Percentiles rank a stretch among this genome's conserved stretches.
Conservation (phyloP, 192 early-diverging fungal species). For the Umbelopsis ramanniana region DNA sequence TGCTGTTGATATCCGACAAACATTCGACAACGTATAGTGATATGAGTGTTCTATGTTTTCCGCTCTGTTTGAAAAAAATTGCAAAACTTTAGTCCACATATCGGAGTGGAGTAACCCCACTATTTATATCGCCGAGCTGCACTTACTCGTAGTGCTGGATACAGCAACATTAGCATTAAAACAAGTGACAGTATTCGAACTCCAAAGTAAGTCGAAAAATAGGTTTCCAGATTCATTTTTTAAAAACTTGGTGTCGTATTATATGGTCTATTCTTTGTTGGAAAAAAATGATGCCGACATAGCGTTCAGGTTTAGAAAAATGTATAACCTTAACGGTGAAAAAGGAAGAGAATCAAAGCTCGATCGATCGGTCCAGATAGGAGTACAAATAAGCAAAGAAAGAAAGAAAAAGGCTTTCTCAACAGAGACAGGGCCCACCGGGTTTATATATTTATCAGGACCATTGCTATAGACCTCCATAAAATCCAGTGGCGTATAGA, state of each 20-base stretch:
- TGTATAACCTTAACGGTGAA: too few species aligned
- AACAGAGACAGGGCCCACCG: too few species aligned
- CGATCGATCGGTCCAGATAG: too few species aligned
- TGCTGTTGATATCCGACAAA: not conserved
- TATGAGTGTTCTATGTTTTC: slow-evolving; percentile 6
- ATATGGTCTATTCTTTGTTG: not conserved
- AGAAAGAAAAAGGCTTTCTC: too few species aligned
- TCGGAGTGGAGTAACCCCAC: not conserved
- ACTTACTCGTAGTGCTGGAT: slow-evolving; percentile 13
- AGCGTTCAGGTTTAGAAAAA: too few species aligned
- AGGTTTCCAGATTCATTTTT: not conserved
- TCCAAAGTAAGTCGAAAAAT: not conserved
- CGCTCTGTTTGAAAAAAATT: not conserved
- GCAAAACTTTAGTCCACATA: not conserved
- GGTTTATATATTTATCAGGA: too few species aligned
- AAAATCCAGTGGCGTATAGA: not conserved
- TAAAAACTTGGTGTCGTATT: too few species aligned
- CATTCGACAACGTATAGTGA: slow-evolving; percentile 6
- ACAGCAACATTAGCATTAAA: not conserved
- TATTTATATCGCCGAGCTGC: too few species aligned
- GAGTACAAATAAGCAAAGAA: too few species aligned
- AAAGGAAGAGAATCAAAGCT: too few species aligned
- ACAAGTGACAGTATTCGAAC: not conserved
- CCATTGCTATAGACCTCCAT: not conserved
- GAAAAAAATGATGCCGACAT: not conserved